Evolutionary conservation across 768 basidiomycete species (phyloP).

Genomic region (Termitomyces sp.): DNA sequence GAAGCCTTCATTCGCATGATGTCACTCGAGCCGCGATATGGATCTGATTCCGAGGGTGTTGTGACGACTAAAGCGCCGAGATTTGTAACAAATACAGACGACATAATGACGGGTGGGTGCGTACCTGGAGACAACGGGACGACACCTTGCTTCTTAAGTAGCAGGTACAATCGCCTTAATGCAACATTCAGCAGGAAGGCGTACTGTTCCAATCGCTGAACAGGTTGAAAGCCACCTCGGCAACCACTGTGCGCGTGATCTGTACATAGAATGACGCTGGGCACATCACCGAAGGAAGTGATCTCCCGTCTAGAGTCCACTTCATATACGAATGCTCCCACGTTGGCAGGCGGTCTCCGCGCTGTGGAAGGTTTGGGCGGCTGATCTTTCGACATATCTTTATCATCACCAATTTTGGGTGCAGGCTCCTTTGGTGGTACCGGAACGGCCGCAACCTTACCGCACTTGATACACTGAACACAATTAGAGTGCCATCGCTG

Average conservation of each 20-base stretch:
- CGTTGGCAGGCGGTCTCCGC: conserved; percentile 77
- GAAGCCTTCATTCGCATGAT: conserved; percentile 89
- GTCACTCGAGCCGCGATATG: conserved; percentile 82
- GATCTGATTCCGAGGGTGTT: conserved; percentile 48
- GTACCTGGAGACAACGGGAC: conserved; percentile 78
- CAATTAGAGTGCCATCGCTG: conserved; percentile 96
- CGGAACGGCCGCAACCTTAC: conserved; percentile 65
- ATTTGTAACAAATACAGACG: conserved; percentile 4
- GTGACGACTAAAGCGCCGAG: conserved; percentile 17
- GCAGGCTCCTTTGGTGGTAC: conserved; percentile 46
- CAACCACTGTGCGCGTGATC: conserved; percentile 69
- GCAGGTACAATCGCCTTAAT: conserved; percentile 80
- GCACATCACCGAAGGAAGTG: conserved; percentile 66
- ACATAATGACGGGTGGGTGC: conserved; percentile 6
- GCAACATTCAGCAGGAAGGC: conserved; percentile 96
- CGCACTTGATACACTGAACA: conserved; percentile 78
- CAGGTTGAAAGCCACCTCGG: conserved; percentile 78
- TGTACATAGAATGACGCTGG: conserved; percentile 68
- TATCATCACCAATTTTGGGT: conserved; percentile 49
- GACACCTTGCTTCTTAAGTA: conserved; percentile 84
- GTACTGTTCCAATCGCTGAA: conserved; percentile 94
- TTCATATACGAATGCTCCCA: conserved; percentile 73
- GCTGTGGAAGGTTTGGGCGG: conserved; percentile 57
- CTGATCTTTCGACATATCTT: conserved; percentile 33
- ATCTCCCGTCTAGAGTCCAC: conserved; percentile 62